These are phyloP conservation scores for Rubus idaeus DNA, from an alignment of 306 rosid species.

Conservation along the genomic window DNA sequence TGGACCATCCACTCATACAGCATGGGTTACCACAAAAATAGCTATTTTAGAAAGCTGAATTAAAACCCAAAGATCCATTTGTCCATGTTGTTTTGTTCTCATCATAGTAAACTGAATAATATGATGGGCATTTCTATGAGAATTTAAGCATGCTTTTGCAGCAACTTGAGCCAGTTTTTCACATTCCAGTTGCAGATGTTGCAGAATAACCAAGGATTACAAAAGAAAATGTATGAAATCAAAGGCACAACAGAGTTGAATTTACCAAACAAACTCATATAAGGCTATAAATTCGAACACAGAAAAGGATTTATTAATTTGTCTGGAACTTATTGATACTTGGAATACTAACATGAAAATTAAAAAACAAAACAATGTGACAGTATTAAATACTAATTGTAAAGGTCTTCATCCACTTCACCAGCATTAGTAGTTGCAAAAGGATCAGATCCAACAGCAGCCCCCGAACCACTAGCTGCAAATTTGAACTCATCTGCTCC, in stretches of 20 bases:
- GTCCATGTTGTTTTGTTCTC: no score
- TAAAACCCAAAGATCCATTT: not conserved
- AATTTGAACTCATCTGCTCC: no score
- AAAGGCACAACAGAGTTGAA: not conserved
- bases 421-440: conserved; percentile 1
- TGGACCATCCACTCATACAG: no score
- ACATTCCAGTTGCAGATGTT: not conserved
- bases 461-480: conserved; percentile 4
- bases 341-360: not conserved
- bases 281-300: no score
- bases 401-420: conserved; percentile 19
- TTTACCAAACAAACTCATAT: no score
- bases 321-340: not conserved
- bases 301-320: not conserved
- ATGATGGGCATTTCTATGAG: no score
- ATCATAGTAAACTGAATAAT: no score
- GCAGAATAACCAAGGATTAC: not conserved
- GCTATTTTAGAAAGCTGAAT: no score
- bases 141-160: no score
- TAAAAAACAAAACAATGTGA: not conserved
- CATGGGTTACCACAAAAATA: no score
- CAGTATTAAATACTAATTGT: conserved; percentile 7
- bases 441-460: conserved; percentile 4
- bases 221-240: not conserved
- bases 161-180: no score